These are phyloP conservation scores for Neonectria ditissima DNA, from an alignment of 2,329 filamentous ascomycete species.

Conservation along the genomic window DNA sequence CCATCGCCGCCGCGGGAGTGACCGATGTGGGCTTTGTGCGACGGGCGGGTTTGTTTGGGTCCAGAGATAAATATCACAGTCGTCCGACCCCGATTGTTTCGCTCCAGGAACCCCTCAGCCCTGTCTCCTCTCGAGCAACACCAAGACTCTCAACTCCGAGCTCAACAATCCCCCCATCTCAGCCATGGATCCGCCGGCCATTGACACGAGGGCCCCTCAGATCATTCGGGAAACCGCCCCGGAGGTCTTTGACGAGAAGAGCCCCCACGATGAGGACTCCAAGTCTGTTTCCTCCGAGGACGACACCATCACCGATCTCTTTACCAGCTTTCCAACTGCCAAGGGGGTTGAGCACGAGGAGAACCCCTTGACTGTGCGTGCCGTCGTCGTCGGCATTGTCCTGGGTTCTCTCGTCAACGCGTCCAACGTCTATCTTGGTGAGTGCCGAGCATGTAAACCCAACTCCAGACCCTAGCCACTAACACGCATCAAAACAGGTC, in stretches of 20 bases:
- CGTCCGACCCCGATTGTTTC: conserved; percentile 1
- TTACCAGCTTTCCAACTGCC: conserved; percentile 55
- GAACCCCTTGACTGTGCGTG: conserved; percentile 66
- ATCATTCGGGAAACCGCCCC: not conserved
- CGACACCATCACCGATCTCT: conserved; percentile 51
- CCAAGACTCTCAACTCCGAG: not conserved
- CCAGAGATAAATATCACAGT: conserved; percentile 19
- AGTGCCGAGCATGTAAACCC: conserved; percentile 13
- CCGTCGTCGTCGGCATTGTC: conserved; percentile 65
- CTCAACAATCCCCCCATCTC: not conserved
- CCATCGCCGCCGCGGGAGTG: conserved; percentile 1
- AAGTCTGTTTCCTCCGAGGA: conserved; percentile 46
- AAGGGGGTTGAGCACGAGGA: conserved; percentile 57
- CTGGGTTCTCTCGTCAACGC: conserved; percentile 71
- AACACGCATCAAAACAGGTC: conserved; percentile 45
- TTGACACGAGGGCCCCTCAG: conserved; percentile 1
- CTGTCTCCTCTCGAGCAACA: not conserved
- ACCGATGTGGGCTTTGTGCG: not conserved
- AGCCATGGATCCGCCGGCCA: conserved; percentile 1
- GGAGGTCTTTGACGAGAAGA: conserved; percentile 37
- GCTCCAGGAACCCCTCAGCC: not conserved
- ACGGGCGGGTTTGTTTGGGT: too few relatives aligned
- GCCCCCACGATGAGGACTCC: conserved; percentile 41
- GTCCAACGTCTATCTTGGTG: conserved; percentile 71
- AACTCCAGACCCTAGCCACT: too few relatives aligned